Conservation (phyloP, 805 yeast species). For the Priceomyces fermenticarens region DNA sequence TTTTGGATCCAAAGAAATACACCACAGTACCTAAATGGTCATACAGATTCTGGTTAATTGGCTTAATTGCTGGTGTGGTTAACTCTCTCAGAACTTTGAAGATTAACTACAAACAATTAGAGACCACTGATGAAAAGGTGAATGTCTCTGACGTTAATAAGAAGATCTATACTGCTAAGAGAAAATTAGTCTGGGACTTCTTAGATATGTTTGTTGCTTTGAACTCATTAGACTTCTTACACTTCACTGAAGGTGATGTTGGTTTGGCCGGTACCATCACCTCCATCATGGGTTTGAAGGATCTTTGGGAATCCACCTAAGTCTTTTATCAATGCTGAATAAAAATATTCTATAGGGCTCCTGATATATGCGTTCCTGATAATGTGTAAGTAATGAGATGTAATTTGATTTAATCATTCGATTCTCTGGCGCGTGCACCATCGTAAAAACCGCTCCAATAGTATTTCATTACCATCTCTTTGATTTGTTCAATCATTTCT, state of each 20-base stretch:
- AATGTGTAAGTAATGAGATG: too few species aligned
- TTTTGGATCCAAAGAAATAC: constrained; percentile 47
- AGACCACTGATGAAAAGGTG: constrained; percentile 20
- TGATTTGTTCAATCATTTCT: constrained; percentile 20
- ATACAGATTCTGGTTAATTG: constrained; percentile 74
- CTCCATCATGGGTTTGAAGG: constrained; percentile 72
- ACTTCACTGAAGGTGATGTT: constrained; percentile 71
- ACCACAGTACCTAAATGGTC: constrained; percentile 54
- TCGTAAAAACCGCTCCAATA: constrained; percentile 33
- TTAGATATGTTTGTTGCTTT: constrained; percentile 75
- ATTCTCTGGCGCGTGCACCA: constrained; percentile 10
- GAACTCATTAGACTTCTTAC: constrained; percentile 58
- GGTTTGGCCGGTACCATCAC: constrained; percentile 86
- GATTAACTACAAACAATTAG: constrained; percentile 39
- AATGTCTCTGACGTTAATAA: constrained; percentile 36
- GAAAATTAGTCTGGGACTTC: constrained; percentile 72
- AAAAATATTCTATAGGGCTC: neutral
- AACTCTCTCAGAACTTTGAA: constrained; percentile 55
- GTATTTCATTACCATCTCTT: constrained; percentile 22
- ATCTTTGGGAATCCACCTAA: constrained; percentile 48
- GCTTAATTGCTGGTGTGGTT: constrained; percentile 59
- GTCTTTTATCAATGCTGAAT: neutral
- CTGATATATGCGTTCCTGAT: too few species aligned
- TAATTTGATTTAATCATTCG: neutral
- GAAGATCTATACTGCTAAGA: constrained; percentile 49